Evolutionary conservation across 164 flowering plant genomes (phyloP), one percentile per base, ranked within the genome.

Genomic region (Vitis rotundifolia): DNA sequence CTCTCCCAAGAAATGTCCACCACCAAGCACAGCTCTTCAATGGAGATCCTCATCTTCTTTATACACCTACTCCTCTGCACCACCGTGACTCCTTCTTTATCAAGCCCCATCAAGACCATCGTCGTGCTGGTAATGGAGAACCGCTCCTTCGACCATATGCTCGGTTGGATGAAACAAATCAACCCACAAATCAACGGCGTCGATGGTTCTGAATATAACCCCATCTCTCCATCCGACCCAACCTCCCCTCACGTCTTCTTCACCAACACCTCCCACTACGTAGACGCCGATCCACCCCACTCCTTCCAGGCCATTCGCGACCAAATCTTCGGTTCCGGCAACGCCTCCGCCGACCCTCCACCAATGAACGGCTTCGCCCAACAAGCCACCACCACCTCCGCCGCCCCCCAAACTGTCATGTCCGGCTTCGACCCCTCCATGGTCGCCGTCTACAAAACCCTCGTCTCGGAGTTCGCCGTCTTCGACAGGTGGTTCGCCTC

Each of bases 241-340:
- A 66, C 15, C 69, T 85, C 97, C 2, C 69, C 67, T 1, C 71
- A 14, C 11, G 50, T 84, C 67, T 73, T 63, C 80, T 85, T 88
- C 86, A 52, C 73, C 26, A 54, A 83, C 75, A 71, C 76, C 19
- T 69, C 97, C 2, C 80, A 78, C 19, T 87, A 69, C 81, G 88
- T 89, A 26, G 93, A 89, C 77, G 90, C 93, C 8, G 97, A 91
- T 52, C 97, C 97, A 1, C 91, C 90, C 13, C 96, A 91, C 85
- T 87, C 93, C 1, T 89, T 89, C 78, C 91, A 87, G 55, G 93
- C 97, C 47, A 91, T 91, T 49, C 75, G 84, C 1, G 89, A 83
- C 64, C 93, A 91, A 73, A 81, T 91, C 12, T 91, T 89, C 79
- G 96, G 93, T 3, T 84, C 89, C 22, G 61, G 73, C 10, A 65